phyloP scores from a whole-genome alignment of 2,329 filamentous ascomycete genomes.

The Huntiella savannae region DNA sequence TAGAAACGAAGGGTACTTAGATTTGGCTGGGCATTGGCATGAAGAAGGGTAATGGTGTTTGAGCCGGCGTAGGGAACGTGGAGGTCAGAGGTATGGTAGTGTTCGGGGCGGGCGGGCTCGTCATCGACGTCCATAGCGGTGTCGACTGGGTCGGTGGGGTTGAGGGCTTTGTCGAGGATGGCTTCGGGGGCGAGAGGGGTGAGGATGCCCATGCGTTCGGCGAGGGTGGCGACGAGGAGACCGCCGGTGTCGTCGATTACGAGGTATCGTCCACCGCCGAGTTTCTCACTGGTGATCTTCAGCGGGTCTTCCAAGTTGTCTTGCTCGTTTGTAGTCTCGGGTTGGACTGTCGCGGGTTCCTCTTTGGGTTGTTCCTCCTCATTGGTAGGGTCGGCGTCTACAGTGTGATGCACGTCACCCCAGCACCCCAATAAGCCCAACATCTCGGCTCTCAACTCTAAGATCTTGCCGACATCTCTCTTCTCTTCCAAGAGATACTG shows the following conservation, averaged over 20 bases:
- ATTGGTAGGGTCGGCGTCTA: slow-evolving; percentile 14
- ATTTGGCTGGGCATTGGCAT: slow-evolving; percentile 72
- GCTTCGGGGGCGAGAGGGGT: slow-evolving; percentile 25
- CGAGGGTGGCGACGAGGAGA: slow-evolving; percentile 62
- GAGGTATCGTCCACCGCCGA: slow-evolving; percentile 42
- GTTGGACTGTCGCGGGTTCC: slow-evolving; percentile 11
- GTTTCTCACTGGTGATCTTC: slow-evolving; percentile 4
- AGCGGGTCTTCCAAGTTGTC: slow-evolving; percentile 12
- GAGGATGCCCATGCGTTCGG: slow-evolving; percentile 73
- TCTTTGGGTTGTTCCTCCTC: slow-evolving; percentile 17
- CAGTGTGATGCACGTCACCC: slow-evolving; percentile 68
- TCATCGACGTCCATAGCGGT: neutral
- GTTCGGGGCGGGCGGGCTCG: slow-evolving; percentile 6
- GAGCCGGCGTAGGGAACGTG: slow-evolving; percentile 46
- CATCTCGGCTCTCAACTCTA: slow-evolving; percentile 75
- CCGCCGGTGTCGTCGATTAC: slow-evolving; percentile 78
- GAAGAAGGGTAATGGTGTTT: slow-evolving; percentile 66
- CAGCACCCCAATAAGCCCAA: slow-evolving; percentile 68
- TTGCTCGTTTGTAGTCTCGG: slow-evolving; percentile 4
- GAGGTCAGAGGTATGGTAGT: slow-evolving; percentile 25
- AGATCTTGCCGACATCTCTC: slow-evolving; percentile 51
- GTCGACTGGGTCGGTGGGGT: slow-evolving; percentile 1
- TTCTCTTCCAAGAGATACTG: slow-evolving; percentile 65
- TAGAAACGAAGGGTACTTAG: slow-evolving; percentile 79
- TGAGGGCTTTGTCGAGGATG: slow-evolving; percentile 4